Base-by-base conservation (phyloP, 768 basidiomycete genomes). In the Auricularia heimuer region DNA sequence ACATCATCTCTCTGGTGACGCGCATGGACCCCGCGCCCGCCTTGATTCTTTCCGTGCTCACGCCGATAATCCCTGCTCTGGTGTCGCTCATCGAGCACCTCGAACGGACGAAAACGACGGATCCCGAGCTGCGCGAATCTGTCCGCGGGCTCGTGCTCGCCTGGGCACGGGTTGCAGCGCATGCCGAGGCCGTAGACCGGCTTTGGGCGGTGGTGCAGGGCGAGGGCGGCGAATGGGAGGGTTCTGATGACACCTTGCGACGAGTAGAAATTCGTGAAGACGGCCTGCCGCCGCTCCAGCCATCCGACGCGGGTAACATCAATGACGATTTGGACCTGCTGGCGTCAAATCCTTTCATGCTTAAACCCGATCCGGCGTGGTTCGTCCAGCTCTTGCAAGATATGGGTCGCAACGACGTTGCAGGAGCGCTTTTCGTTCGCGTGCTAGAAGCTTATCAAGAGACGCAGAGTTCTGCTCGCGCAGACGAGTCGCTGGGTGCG, bases 1-100 rank as follows among this genome's bases (percentile, higher is more conserved):
- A 75, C 3, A 73, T 93, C 21, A 76, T 81, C 62, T 77, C 78
- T 0, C 76, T 95, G 34, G 75, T 91, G 2, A 80, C 85, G 4
- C 90, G 94, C 68, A 84, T 86, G 4, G 91, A 95, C 67, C 92
- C 92, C 4, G 88, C 90, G 3, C 89, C 92, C 0, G 73, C 76
- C 2, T 79, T 92, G 51, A 80, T 92, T 47, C 80, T 85, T 0
- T 72, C 77, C 21, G 70, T 93, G 6, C 72, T 94, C 8, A 85
- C 87, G 1, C 90, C 91, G 0, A 82, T 95, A 39, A 68, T 89
- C 0, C 75, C 87, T 0, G 74, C 82, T 0, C 73, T 96, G 6
- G 93, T 92, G 73, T 79, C 85, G 1, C 76, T 94, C 1, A 74
- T 82, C 3, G 80, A 78, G 65, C 77, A 84, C 65, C 70, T 93